Conservation (phyloP, 1,139 yeast genomes). For the Blastobotrys indianensis region DNA sequence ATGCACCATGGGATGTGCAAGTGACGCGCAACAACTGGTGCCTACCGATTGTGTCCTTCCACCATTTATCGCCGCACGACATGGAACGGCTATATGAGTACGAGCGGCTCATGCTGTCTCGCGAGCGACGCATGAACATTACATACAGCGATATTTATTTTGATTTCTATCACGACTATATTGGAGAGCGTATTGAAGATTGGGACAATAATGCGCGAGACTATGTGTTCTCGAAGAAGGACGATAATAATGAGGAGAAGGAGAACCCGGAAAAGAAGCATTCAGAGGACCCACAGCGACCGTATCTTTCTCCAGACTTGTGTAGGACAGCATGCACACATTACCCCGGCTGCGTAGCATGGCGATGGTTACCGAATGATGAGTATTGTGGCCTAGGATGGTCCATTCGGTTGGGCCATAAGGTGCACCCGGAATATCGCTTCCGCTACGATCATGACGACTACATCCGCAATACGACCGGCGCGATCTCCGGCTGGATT, state of each 20-base stretch:
- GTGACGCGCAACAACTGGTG: slow-evolving; percentile 28
- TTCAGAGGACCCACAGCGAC: slow-evolving; percentile 1
- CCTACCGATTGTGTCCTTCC: slow-evolving; percentile 30
- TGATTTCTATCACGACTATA: slow-evolving; percentile 31
- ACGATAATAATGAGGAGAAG: slow-evolving; percentile 9
- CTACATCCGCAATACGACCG: slow-evolving; percentile 7
- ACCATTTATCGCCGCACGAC: slow-evolving; percentile 28
- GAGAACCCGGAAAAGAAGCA: background rate
- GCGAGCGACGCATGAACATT: slow-evolving; percentile 14
- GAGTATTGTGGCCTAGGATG: slow-evolving; percentile 10
- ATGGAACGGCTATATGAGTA: slow-evolving; percentile 33
- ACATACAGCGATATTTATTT: slow-evolving; percentile 28
- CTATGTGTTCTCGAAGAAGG: slow-evolving; percentile 14
- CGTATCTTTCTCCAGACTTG: slow-evolving; percentile 6
- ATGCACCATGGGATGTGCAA: slow-evolving; percentile 19
- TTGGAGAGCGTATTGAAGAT: slow-evolving; percentile 18
- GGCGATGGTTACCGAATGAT: slow-evolving; percentile 9
- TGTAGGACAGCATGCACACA: slow-evolving; percentile 6
- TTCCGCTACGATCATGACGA: slow-evolving; percentile 9
- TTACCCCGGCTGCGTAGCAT: slow-evolving; percentile 5
- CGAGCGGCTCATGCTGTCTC: slow-evolving; percentile 25
- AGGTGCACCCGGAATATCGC: slow-evolving; percentile 3
- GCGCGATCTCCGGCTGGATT: slow-evolving; percentile 27
- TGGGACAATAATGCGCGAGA: slow-evolving; percentile 27
- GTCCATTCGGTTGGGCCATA: slow-evolving; percentile 11